Conservation (phyloP, 2,329 filamentous ascomycete species). For the Dactylellina leptospora region DNA sequence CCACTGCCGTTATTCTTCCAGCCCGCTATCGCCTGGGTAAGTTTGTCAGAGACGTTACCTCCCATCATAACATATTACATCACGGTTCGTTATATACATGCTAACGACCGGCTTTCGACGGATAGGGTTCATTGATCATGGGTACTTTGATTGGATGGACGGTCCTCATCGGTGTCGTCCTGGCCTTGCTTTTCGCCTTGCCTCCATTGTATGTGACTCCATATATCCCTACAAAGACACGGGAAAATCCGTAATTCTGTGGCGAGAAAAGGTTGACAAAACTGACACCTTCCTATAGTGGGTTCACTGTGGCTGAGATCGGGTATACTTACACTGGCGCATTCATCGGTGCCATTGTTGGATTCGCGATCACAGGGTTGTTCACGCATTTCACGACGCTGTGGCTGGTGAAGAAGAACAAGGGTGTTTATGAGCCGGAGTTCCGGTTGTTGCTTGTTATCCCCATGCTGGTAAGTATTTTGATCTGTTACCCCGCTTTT, state of each 20-base stretch:
- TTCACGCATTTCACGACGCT: constrained; percentile 77
- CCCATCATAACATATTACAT: neutral
- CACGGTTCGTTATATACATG: constrained; percentile 34
- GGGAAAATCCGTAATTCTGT: neutral
- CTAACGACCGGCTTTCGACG: constrained; percentile 34
- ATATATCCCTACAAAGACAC: neutral
- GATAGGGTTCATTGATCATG: constrained; percentile 57
- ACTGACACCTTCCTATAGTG: constrained; percentile 73
- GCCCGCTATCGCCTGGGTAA: constrained; percentile 82
- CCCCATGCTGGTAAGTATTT: constrained; percentile 75
- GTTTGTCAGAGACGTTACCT: constrained; percentile 56
- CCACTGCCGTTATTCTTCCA: constrained; percentile 85
- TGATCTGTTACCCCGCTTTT: constrained; percentile 66
- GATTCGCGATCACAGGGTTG: constrained; percentile 77
- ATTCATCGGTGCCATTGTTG: constrained; percentile 81
- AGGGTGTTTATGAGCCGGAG: constrained; percentile 87
- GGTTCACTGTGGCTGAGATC: constrained; percentile 79
- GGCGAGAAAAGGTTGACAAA: neutral
- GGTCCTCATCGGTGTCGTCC: constrained; percentile 84
- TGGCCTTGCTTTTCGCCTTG: constrained; percentile 64
- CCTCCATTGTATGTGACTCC: constrained; percentile 39
- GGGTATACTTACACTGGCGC: constrained; percentile 89
- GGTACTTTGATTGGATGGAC: constrained; percentile 95
- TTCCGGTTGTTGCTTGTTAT: constrained; percentile 81
- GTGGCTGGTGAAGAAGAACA: constrained; percentile 76